Percentiles rank a stretch among this genome's conserved stretches.
These are phyloP conservation scores for Orbilia brochopaga DNA, from an alignment of 2,329 filamentous ascomycete species.

Conservation along the genomic window DNA sequence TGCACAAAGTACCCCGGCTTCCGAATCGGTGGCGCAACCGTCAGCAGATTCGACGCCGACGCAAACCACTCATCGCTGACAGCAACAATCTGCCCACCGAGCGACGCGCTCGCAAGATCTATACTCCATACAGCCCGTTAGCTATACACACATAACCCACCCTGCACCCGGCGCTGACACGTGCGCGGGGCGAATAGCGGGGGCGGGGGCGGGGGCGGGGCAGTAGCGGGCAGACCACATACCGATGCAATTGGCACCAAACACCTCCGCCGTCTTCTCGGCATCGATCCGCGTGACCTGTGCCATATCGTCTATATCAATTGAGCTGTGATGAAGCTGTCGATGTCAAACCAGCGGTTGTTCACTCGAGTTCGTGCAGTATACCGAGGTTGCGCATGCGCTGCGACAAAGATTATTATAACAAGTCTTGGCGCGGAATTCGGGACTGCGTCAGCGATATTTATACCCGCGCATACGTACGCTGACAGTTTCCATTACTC, in stretches of 20 bases:
- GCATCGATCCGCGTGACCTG: constrained; percentile 50
- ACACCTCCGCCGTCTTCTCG: constrained; percentile 52
- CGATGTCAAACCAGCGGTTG: too few species aligned
- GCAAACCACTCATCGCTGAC: constrained; percentile 75
- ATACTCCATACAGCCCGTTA: constrained; percentile 11
- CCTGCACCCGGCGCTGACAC: not conserved
- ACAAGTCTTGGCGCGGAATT: too few species aligned
- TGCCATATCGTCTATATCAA: too few species aligned
- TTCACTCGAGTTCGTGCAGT: too few species aligned
- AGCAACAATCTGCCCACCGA: constrained; percentile 70
- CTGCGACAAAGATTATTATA: too few species aligned
- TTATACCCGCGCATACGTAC: too few species aligned
- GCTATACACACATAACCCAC: constrained; percentile 18
- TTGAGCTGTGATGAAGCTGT: too few species aligned
- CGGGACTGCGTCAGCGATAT: too few species aligned
- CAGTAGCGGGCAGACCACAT: too few species aligned
- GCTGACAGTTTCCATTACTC: constrained; percentile 20
- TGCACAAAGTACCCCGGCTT: constrained; percentile 72
- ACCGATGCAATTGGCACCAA: constrained; percentile 53
- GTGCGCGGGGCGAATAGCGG: not conserved
- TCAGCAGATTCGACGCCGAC: constrained; percentile 69
- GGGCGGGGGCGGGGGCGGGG: not conserved
- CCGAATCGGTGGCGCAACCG: constrained; percentile 68
- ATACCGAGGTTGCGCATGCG: too few species aligned
- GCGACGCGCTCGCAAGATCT: constrained; percentile 68